These are phyloP conservation scores for Scutellaria barbata DNA, from an alignment of 257 asterid species.

Conservation along the genomic window DNA sequence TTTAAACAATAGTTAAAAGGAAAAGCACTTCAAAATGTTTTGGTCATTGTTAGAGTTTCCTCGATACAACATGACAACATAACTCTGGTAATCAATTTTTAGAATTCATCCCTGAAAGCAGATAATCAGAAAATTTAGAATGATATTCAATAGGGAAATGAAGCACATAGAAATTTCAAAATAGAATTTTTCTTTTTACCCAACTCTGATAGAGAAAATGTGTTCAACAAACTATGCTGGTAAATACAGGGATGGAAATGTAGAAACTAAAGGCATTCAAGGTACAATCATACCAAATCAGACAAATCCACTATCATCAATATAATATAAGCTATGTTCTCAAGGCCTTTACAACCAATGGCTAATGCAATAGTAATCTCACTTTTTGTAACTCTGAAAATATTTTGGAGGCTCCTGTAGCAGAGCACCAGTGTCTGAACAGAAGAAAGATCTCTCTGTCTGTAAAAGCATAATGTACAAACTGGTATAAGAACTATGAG, in stretches of 20 bases:
- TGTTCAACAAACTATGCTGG: slow-evolving; percentile 31
- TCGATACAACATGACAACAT: slow-evolving; percentile 16
- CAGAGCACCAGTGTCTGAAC: slow-evolving; percentile 94
- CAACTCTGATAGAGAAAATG: slow-evolving; percentile 18
- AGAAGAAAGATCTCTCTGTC: slow-evolving; percentile 82
- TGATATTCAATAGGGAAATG: slow-evolving; percentile 23
- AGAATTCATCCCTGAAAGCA: slow-evolving; percentile 21
- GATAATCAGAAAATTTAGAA: not conserved
- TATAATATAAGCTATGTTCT: slow-evolving; percentile 4
- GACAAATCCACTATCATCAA: slow-evolving; percentile 23
- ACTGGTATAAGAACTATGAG: slow-evolving; percentile 29
- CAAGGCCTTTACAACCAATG: slow-evolving; percentile 24
- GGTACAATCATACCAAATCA: not conserved
- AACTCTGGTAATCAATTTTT: not conserved
- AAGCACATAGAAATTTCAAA: slow-evolving; percentile 19
- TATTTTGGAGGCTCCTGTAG: slow-evolving; percentile 71
- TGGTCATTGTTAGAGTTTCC: not conserved
- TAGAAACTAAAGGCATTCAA: slow-evolving; percentile 12
- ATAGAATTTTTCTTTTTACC: slow-evolving; percentile 11
- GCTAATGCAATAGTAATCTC: slow-evolving; percentile 31
- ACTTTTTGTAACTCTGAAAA: slow-evolving; percentile 83
- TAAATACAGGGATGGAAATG: slow-evolving; percentile 16
- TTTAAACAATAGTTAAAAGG: slow-evolving; percentile 18
- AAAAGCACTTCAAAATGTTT: not conserved
- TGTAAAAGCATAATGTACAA: slow-evolving; percentile 43